phyloP scores from a whole-genome alignment of 2,329 filamentous ascomycete genomes.

The Plectosphaerella plurivora region DNA sequence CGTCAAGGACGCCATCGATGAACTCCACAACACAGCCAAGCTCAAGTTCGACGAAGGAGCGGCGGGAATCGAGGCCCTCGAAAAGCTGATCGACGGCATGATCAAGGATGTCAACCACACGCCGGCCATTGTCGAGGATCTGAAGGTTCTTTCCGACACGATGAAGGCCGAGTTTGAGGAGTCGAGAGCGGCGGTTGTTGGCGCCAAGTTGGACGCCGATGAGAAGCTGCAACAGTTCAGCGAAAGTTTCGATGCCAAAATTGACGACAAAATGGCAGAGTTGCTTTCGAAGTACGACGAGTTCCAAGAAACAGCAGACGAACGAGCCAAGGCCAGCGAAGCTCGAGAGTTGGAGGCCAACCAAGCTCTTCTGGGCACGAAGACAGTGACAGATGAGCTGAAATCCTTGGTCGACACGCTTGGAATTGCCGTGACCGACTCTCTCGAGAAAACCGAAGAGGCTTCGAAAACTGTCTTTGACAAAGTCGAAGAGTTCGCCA shows the following conservation, averaged over 20 bases:
- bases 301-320: constrained; percentile 69
- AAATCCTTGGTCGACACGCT: constrained; percentile 82
- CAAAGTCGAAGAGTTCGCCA: constrained; percentile 73
- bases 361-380: constrained; percentile 69
- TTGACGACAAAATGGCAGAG: constrained; percentile 66
- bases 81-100: constrained; percentile 64
- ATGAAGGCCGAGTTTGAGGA: constrained; percentile 87
- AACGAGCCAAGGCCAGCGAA: constrained; percentile 68
- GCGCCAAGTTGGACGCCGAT: constrained; percentile 77
- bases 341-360: constrained; percentile 70
- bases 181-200: constrained; percentile 72
- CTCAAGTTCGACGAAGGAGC: constrained; percentile 72
- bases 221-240: constrained; percentile 64
- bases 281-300: constrained; percentile 87
- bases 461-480: constrained; percentile 84
- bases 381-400: constrained; percentile 79
- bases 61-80: constrained; percentile 66
- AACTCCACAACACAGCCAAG: constrained; percentile 73
- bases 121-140: constrained; percentile 52
- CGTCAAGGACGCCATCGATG: constrained; percentile 71
- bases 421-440: constrained; percentile 73
- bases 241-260: constrained; percentile 47
- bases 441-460: constrained; percentile 80
- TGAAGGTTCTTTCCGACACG: constrained; percentile 68
- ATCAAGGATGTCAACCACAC: constrained; percentile 59